Percentiles rank a stretch among this genome's conserved stretches.
These are phyloP conservation scores for Cryphonectria parasitica DNA, from an alignment of 2,329 filamentous ascomycete species.

Conservation along the genomic window DNA sequence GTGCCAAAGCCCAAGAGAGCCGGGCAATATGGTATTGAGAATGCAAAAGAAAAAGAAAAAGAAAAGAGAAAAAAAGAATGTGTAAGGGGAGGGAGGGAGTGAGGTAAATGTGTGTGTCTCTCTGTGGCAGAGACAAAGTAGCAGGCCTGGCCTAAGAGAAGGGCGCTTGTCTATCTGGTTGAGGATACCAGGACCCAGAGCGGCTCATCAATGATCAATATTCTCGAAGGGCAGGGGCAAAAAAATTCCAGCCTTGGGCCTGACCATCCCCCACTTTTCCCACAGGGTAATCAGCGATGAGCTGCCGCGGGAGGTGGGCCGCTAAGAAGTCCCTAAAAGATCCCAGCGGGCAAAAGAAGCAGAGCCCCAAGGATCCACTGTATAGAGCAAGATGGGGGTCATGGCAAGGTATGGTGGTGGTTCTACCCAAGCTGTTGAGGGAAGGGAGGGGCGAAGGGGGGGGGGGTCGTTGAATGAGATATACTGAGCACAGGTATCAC, in stretches of 20 bases:
- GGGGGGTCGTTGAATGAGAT: background rate
- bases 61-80: background rate
- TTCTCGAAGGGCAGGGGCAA: background rate
- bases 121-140: background rate
- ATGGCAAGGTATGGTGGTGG: background rate
- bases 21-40: background rate
- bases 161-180: background rate
- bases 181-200: background rate
- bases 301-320: slow-evolving; percentile 1
- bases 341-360: background rate
- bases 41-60: background rate
- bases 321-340: background rate
- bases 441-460: too few species aligned
- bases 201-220: background rate
- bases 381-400: background rate
- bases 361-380: slow-evolving; percentile 5
- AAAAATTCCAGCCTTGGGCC: slow-evolving; percentile 8
- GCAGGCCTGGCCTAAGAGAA: background rate
- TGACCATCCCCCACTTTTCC: background rate
- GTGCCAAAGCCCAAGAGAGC: background rate
- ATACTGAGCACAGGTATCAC: background rate
- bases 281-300: background rate
- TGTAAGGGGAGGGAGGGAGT: background rate
- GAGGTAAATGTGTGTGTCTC: background rate
- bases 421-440: background rate